Conservation (phyloP, 2,329 filamentous ascomycete genomes). For the Triangularia verruculosa region DNA sequence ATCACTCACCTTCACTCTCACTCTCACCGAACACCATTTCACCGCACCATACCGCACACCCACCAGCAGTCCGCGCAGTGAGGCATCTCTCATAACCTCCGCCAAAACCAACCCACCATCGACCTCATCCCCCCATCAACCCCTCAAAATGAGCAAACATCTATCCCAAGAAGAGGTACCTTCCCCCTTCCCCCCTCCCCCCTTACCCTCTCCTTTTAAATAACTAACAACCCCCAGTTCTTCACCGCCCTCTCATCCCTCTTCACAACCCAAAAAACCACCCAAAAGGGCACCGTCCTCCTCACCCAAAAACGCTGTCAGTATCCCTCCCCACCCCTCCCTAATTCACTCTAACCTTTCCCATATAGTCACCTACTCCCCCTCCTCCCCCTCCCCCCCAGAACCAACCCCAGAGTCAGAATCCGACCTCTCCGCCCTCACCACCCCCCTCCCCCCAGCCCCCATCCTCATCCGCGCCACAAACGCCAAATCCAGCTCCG, state of each 20-base stretch:
- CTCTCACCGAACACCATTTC: not conserved
- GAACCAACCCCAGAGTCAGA: constrained; percentile 37
- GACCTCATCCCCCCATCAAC: not conserved
- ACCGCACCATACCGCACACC: not conserved
- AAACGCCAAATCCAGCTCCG: constrained; percentile 67
- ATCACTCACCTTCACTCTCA: not conserved
- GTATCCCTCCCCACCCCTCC: constrained; percentile 27
- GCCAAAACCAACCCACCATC: not conserved
- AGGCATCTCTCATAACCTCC: not conserved
- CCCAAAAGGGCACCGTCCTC: constrained; percentile 70
- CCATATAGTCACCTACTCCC: constrained; percentile 32
- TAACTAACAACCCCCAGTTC: constrained; percentile 54
- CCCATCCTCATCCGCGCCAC: constrained; percentile 80
- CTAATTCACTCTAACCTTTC: not conserved
- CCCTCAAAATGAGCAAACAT: constrained; percentile 31
- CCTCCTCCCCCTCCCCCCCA: constrained; percentile 44
- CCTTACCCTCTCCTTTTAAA: not conserved
- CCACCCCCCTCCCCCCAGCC: constrained; percentile 49
- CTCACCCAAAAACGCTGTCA: constrained; percentile 74
- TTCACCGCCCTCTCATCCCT: constrained; percentile 66
- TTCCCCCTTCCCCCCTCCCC: not conserved
- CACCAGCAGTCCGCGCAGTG: not conserved
- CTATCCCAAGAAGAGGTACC: constrained; percentile 41
- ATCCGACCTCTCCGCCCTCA: constrained; percentile 60
- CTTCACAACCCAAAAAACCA: constrained; percentile 63